Evolutionary conservation across 345 rosid species (phyloP), one percentile per base, ranked within the genome.

Genomic region (Hirschfeldia incana): DNA sequence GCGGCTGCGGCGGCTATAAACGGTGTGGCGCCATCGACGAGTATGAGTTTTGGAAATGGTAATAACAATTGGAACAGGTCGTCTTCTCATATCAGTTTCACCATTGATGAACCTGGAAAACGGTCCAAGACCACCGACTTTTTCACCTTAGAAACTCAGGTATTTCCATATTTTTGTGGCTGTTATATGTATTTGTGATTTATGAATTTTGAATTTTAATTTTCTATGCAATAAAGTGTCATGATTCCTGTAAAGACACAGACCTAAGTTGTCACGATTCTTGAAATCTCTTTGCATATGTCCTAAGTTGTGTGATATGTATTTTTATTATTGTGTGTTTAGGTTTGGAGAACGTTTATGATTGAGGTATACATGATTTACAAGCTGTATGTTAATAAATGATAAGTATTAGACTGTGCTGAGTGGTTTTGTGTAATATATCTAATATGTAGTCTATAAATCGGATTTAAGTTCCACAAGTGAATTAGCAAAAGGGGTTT

Each of bases 81-180:
- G 13, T 80, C 83, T 70, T 57, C 92, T 81, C 83, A 93, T 85
- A 76, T 88, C 72, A 80, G 92, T 92, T 83, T 91, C 94, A 36
- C 85, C 85, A 75, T 80, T 70, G 80, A 75, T 60, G 88, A 88
- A 39, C 78, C 92, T 4, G 85, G 78, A 61, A 91, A 92, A 78
- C 85, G 89, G n/a, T 76, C 83, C 27, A 89, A 87, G 85, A 88
- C 73, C 63, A 82, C 90, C 1, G 96, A 89, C 49, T 61, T 89
- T 39, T 88, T 85, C 78, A 88, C 80, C 77, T 90, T 93, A 86
- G 99, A 92, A 78, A 83, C 97, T 79, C 97, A 95, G 99, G 99
- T 95, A 85, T 55, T 39, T 57, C 7, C 68, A 28, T 64, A 36
- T 0, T 28, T 42, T 71, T 71, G 26, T 27, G 66, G 49, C 30